These are phyloP conservation scores for Taphrina confusa DNA, from an alignment of 1,139 yeast genomes.

Conservation along the genomic window DNA sequence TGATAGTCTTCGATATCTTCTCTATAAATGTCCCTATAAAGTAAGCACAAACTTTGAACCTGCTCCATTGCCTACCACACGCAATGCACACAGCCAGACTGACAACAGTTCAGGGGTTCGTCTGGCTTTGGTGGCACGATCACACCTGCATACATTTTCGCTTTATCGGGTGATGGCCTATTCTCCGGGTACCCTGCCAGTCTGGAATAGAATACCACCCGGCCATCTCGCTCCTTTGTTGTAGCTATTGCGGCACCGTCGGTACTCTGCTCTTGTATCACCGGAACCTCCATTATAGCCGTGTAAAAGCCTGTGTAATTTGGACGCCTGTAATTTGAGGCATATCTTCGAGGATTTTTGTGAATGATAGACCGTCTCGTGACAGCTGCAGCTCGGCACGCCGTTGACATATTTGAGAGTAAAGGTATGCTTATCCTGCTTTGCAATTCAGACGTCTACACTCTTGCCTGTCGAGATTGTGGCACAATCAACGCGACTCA, in stretches of 20 bases:
- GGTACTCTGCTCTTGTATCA: not conserved
- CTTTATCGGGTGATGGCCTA: constrained; percentile 15
- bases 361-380: no score
- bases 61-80: constrained; percentile 13
- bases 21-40: constrained; percentile 18
- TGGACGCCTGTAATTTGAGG: constrained; percentile 22
- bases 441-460: no score
- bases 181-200: constrained; percentile 32
- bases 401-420: no score
- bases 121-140: constrained; percentile 30
- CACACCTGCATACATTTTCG: constrained; percentile 26
- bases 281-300: constrained; percentile 18
- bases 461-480: no score
- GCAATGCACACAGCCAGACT: constrained; percentile 34
- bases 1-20: constrained; percentile 32
- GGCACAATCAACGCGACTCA: no score
- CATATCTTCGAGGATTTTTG: no score
- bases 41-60: no score
- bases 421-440: no score
- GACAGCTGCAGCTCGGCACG: no score
- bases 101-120: constrained; percentile 33
- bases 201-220: constrained; percentile 26
- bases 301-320: constrained; percentile 29
- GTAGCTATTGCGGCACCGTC: not conserved
- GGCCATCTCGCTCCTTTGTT: constrained; percentile 9